Base-by-base conservation (phyloP, 768 basidiomycete species). In the Xerocomellus intermedius region DNA sequence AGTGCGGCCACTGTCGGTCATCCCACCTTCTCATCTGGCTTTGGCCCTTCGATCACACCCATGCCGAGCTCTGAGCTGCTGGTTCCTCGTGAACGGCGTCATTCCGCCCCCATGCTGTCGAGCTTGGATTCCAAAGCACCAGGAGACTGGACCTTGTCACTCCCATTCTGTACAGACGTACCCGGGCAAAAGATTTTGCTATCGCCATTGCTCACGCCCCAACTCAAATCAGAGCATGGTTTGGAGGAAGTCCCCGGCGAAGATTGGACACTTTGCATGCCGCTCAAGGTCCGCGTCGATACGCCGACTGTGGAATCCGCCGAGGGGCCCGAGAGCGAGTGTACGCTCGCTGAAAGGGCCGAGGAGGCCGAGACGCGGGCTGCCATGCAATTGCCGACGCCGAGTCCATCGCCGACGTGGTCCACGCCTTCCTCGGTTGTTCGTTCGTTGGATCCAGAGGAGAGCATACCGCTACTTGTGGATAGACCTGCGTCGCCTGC, bases 181-280 rank as follows among this genome's bases (percentile, higher is more conserved):
- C 69, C 69, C 0, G 69, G 69, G 12, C 46, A 61, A 41, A 57
- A 59, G 58, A 59, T 69, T 8, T 3, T 46, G 7, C 43, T 42
- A 0, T 54, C 55, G 35, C 55, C 55, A 9, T 26, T 16, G 24
- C 16, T 45, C 44, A 49, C 50, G 22, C 56, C 52, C 0, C 26
- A 41, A n/a, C 36, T 30, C 5, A 36, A 58, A n/a, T 16, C 48
- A 1, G 50, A 57, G 33, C 4, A 8, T 0, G 44, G 19, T 10
- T 8, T 55, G 54, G 64, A 62, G n/a, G 61, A 48, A 12, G 44
- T 48, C 2, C 35, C 56, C 21, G 37, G 39, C 22, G 70, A 70
- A 7, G 69, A 70, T 28, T 70, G 69, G 69, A 70, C 69, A 32
- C 50, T 70, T 8, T 70, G 66, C 6, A 72, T 72, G 71, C 67